Percentiles rank a stretch among this genome's conserved stretches.
phyloP scores from a whole-genome alignment of 176 grass and related monocot genomes.

The Carex kokanica region DNA sequence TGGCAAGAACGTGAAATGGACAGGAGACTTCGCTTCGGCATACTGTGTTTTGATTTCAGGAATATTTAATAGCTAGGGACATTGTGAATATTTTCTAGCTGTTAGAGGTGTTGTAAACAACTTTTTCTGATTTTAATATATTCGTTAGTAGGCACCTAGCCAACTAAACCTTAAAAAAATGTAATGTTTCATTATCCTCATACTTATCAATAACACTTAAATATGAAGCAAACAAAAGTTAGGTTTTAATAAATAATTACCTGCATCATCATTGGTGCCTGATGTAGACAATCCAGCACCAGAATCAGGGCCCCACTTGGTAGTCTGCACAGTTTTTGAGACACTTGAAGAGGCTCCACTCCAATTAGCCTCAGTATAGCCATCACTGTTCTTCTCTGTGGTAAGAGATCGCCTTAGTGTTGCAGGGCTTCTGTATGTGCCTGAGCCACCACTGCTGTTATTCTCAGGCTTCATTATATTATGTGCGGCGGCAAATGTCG shows the following conservation, averaged over 20 bases:
- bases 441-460: slow-evolving; percentile 21
- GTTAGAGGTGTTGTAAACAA: too few species aligned
- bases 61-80: too few species aligned
- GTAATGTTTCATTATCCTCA: not conserved
- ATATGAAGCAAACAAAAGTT: not conserved
- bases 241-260: slow-evolving; percentile 7
- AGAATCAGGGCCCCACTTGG: slow-evolving; percentile 61
- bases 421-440: slow-evolving; percentile 63
- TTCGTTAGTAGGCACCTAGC: too few species aligned
- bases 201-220: not conserved
- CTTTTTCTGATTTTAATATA: too few species aligned
- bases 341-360: slow-evolving; percentile 44
- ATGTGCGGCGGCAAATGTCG: slow-evolving; percentile 74
- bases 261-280: slow-evolving; percentile 42
- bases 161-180: not conserved
- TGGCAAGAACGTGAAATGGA: too few species aligned
- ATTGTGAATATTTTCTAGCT: too few species aligned
- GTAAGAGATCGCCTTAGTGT: slow-evolving; percentile 81
- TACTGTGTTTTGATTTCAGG: too few species aligned
- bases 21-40: too few species aligned
- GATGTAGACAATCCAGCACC: slow-evolving; percentile 34
- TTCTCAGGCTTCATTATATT: slow-evolving; percentile 74
- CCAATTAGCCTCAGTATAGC: slow-evolving; percentile 58
- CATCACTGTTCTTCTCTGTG: slow-evolving; percentile 62
- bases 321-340: slow-evolving; percentile 49